Percentiles rank a stretch among this genome's conserved stretches.
Evolutionary conservation across 768 basidiomycete species (phyloP).

Genomic region (Mycena amicta): DNA sequence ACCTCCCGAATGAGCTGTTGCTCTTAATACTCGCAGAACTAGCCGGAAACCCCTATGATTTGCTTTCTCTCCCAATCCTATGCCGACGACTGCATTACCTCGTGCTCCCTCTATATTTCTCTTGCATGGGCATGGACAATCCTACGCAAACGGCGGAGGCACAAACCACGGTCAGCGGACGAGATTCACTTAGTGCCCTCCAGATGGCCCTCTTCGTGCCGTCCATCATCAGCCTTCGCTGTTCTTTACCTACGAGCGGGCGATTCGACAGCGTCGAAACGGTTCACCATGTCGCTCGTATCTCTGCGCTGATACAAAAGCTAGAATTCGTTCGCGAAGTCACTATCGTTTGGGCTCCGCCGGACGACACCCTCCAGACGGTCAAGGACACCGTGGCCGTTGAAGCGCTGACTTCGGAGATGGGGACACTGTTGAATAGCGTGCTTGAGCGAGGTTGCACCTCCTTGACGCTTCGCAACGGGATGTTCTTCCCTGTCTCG

Average conservation of each 20-base stretch:
- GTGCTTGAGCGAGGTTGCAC: constrained; percentile 18
- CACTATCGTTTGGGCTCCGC: constrained; percentile 8
- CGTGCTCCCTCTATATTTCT: constrained; percentile 12
- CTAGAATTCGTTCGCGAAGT: constrained; percentile 12
- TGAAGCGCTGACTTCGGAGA: constrained; percentile 10
- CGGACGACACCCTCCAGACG: not conserved
- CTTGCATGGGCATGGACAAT: constrained; percentile 7
- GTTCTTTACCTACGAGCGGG: constrained; percentile 4
- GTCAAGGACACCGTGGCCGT: not conserved
- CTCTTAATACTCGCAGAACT: constrained; percentile 14
- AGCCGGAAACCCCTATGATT: not conserved
- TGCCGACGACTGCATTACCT: constrained; percentile 16
- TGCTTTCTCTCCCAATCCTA: constrained; percentile 12
- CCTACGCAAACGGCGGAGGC: constrained; percentile 7
- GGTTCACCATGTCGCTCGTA: constrained; percentile 9
- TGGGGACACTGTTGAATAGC: constrained; percentile 12
- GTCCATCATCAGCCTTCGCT: constrained; percentile 7
- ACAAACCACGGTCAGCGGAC: not conserved
- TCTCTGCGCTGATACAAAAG: constrained; percentile 9
- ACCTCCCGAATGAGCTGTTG: constrained; percentile 17
- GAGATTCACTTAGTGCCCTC: constrained; percentile 13
- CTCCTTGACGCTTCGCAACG: constrained; percentile 14
- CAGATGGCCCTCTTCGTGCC: constrained; percentile 16
- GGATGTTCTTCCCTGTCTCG: constrained; percentile 6
- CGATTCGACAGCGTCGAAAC: constrained; percentile 6